Evolutionary conservation across 306 rosid genomes (phyloP), one percentile per base, ranked within the genome.

Genomic region (Dryas drummondii): DNA sequence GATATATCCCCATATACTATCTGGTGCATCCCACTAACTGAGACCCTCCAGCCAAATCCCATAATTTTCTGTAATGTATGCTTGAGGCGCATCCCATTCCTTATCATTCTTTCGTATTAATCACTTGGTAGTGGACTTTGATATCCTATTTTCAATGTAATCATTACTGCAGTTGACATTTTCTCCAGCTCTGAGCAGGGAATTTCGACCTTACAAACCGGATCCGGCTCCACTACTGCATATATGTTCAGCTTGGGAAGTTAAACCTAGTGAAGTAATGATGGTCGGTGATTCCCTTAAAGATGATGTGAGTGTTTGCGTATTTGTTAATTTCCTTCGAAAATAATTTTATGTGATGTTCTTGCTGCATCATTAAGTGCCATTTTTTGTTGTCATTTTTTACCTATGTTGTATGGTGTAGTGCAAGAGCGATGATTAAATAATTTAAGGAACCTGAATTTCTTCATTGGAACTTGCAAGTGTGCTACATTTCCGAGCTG

Each of bases 281-380:
- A 94, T 94, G 98, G 69, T 94, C 1, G 98, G 98, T 27, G 97
- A 94, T 77, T 91, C 96, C 78, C 98, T 94, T 62, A 88, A 86
- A 85, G 97, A 94, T 80, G 97, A 94, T 71, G 98, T 91, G 77
- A 83, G 97, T 75, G 54, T 15, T 45, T 50, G 65, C 57, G 53
- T 63, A 58, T 52, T 22, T 42, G 57, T 27, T 70, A 37, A 32
- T 27, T 46, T 11, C 5, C n/a, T 56, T 26, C 8, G 11, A 5
- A 73, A 60, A 22, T 44, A 42, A 17, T 9, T 47, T 9, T 15
- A 11, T 50, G 54, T 48, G 47, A 44, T 56, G 57, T 67, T 56
- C 74, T 70, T 77, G 40, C 53, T 75, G n/a, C 44, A 11, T 57
- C 59, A 11, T 62, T n/a, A 45, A 26, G n/a, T 40, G 49, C 49